Evolutionary conservation across 257 asterid species (phyloP).

Genomic region (Perilla frutescens): DNA sequence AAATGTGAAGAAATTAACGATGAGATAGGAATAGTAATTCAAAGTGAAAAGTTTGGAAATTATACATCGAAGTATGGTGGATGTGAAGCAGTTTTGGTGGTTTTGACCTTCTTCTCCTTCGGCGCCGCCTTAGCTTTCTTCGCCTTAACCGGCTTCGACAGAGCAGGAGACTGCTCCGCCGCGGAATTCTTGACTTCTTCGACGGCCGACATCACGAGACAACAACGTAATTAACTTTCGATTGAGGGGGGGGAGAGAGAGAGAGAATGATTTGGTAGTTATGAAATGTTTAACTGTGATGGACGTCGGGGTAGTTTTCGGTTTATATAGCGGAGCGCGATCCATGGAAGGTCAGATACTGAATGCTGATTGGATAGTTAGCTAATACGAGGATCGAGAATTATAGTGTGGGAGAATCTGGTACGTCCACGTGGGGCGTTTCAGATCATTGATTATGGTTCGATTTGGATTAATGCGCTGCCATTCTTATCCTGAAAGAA

Average conservation of each 20-base stretch:
- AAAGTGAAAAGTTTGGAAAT: not conserved
- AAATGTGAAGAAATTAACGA: not conserved
- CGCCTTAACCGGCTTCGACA: constrained; percentile 45
- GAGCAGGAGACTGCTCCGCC: constrained; percentile 27
- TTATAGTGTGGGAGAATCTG: not conserved
- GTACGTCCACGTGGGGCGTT: constrained; percentile 43
- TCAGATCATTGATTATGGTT: constrained; percentile 19
- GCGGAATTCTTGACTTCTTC: constrained; percentile 43
- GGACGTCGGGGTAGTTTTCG: not conserved
- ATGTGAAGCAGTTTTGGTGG: constrained; percentile 59
- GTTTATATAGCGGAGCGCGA: constrained; percentile 46
- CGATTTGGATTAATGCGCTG: constrained; percentile 46
- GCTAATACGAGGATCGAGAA: constrained; percentile 36
- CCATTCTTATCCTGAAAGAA: constrained; percentile 40
- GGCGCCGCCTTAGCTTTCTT: constrained; percentile 58
- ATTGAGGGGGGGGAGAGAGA: too few relatives aligned
- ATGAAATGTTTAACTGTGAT: not conserved
- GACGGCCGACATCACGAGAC: constrained; percentile 49
- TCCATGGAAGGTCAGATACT: constrained; percentile 19
- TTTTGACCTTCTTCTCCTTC: constrained; percentile 54
- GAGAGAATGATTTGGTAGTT: too few relatives aligned
- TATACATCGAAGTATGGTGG: constrained; percentile 75
- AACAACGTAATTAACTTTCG: not conserved
- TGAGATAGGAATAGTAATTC: not conserved
- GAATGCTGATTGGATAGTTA: constrained; percentile 49